phyloP scores from a whole-genome alignment of 2,329 filamentous ascomycete genomes.

The Hymenoscyphus repandus region DNA sequence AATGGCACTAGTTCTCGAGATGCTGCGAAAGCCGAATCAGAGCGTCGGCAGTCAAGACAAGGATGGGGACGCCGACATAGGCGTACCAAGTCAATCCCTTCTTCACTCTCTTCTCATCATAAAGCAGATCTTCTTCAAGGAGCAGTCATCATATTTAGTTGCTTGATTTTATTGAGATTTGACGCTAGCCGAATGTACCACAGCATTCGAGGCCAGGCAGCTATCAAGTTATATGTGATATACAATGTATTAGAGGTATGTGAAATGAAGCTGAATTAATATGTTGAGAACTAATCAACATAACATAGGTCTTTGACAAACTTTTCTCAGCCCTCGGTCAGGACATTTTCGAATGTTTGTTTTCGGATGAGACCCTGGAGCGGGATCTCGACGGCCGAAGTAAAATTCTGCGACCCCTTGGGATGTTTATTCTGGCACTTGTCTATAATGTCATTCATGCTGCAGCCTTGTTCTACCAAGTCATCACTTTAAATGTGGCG shows the following conservation, averaged over 20 bases:
- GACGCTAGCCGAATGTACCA: conserved; percentile 98
- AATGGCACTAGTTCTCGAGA: conserved; percentile 14
- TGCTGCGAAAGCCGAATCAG: conserved; percentile 19
- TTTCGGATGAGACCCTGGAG: conserved; percentile 87
- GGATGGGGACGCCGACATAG: conserved; percentile 48
- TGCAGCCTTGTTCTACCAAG: conserved; percentile 88
- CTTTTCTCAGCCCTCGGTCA: conserved; percentile 88
- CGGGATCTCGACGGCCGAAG: conserved; percentile 83
- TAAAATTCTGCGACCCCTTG: conserved; percentile 82
- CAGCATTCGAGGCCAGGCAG: conserved; percentile 90
- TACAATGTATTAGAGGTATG: conserved; percentile 88
- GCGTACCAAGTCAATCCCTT: conserved; percentile 78
- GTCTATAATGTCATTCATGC: conserved; percentile 86
- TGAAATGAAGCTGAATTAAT: not conserved
- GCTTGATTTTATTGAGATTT: conserved; percentile 77
- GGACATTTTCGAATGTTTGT: conserved; percentile 92
- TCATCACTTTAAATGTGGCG: conserved; percentile 94
- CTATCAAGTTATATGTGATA: conserved; percentile 97
- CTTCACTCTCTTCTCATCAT: conserved; percentile 77
- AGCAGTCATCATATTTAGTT: conserved; percentile 79
- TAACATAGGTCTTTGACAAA: conserved; percentile 81
- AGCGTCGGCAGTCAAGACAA: conserved; percentile 24
- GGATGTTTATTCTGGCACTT: conserved; percentile 84
- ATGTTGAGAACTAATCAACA: conserved; percentile 62
- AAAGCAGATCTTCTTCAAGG: conserved; percentile 95